A percentile compares a stretch with the other conserved stretches of the same genome.
Evolutionary conservation across 345 rosid genomes (phyloP).

Genomic region (Hibiscus tridactylites): DNA sequence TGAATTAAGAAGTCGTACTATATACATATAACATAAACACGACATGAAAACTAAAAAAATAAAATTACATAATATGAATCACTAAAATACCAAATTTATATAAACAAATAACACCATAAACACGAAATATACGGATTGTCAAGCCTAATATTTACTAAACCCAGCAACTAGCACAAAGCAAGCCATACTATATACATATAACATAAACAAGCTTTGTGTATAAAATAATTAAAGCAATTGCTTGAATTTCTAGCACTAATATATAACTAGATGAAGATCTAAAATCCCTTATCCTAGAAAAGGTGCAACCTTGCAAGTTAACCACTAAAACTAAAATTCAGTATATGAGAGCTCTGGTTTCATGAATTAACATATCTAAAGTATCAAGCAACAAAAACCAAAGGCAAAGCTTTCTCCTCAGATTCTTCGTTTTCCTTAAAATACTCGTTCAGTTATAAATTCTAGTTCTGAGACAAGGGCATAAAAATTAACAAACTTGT

Average conservation of each 20-base stretch:
- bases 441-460: not conserved
- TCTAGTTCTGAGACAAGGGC: not conserved
- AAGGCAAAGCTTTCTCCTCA: not conserved
- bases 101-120: not conserved
- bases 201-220: not conserved
- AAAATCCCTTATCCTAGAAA: not conserved
- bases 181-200: not conserved
- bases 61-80: not conserved
- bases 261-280: not conserved
- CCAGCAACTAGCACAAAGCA: not conserved
- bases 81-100: not conserved
- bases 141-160: not conserved
- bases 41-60: not conserved
- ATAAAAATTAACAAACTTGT: not conserved
- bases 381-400: not conserved
- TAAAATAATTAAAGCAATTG: too few species aligned
- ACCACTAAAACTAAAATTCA: not conserved
- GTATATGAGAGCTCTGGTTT: not conserved
- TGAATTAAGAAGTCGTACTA: not conserved
- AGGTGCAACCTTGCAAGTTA: not conserved
- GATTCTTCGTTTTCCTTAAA: not conserved
- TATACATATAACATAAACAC: too few species aligned
- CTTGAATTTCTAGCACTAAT: not conserved
- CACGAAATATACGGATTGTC: not conserved
- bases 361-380: not conserved